Evolutionary conservation across 169 alveolate genomes (phyloP), one percentile per base, ranked within the genome.

Genomic region (Plasmodium coatneyi): DNA sequence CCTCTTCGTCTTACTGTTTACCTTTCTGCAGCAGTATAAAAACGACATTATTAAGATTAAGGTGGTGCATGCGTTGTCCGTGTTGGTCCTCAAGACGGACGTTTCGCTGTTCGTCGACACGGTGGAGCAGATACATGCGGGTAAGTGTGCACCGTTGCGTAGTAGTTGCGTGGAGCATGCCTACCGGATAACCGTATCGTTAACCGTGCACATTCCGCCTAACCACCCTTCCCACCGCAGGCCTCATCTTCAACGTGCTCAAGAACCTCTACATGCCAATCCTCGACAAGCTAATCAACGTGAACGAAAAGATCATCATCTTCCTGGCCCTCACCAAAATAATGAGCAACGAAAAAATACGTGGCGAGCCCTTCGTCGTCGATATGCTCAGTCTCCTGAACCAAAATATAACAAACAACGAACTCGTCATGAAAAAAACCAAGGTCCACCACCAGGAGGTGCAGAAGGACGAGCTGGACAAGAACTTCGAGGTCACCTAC

Each of bases 21-120:
- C 98, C 0, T 96, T 80, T 86, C 32, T 95, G 14, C 97, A 96
- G 93, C 95, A 93, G 76, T 93, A 91, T 92, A 96, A 95, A 92
- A 76, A 79, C 39, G 93, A 87, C 34, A 87, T 87, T 0, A 60
- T 79, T n/a, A 87, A 87, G 32, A 87, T 87, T 10, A 87, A 87
- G 4, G 89, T 79, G 1, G 70, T 87, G 3, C 93, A 87, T 14
- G 25, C 93, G 0, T 52, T 87, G 1, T 87, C 93, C 0, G 84
- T 87, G 16, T 39, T 87, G 28, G 71, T 87, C 1, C 76, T 87
- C 14, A 87, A 87, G 71, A 52, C 76, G 4, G 82, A 78, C 54
- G 86, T 54, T 0, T 1, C 72, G 1, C 30, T 78, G 2, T 87
- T 87, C 32, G n/a, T 87, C 30, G 28, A 12, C 22, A 76, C 78